Evolutionary conservation across 2,329 filamentous ascomycete genomes (phyloP), one percentile per base, ranked within the genome.

Genomic region (Orbilia quercus): DNA sequence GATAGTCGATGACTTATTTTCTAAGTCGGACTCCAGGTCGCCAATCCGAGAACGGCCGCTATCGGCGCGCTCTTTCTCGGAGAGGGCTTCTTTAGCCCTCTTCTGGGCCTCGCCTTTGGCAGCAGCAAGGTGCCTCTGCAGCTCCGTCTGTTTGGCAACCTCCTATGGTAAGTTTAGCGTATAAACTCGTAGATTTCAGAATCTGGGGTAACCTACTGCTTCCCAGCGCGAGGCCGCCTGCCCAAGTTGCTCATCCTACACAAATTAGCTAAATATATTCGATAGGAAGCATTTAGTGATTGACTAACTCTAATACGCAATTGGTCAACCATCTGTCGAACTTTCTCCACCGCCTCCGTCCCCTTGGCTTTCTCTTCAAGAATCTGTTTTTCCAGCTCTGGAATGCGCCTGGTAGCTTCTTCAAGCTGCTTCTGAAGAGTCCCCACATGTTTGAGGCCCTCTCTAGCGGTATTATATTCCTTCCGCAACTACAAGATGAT

Each of bases 181-280:
- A 2, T 9, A 34, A 1, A 7, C 11, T 11, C 2, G n/a, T 5
- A 28, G 22, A 14, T 9, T 18, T n/a, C n/a, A n/a, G n/a, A n/a
- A n/a, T n/a, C n/a, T n/a, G n/a, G 20, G 6, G 12, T 7, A 12
- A 54, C 66, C 64, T 59, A 72, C 66, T 28, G 63, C 66, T 40
- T 28, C 22, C 55, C 55, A 70, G 12, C 40, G 34, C 6, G 55
- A 50, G 11, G 55, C 65, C 1, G 65, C 65, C 2, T 48, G 48
- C 2, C 40, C 34, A 7, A 70, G 22, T 62, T 70, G 55, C 14
- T 57, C 57, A 36, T 70, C 57, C 65, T 70, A 7, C n/a, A 7
- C 5, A 31, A 25, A 6, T 60, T 40, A 69, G 48, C 1, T 31
- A 2, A 25, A 18, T n/a, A 47, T 9, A 23, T n/a, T n/a, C n/a